Evolutionary conservation across 1,284 basidiomycete species (phyloP), one percentile per base, ranked within the genome.

Genomic region (Porodaedalea pini): DNA sequence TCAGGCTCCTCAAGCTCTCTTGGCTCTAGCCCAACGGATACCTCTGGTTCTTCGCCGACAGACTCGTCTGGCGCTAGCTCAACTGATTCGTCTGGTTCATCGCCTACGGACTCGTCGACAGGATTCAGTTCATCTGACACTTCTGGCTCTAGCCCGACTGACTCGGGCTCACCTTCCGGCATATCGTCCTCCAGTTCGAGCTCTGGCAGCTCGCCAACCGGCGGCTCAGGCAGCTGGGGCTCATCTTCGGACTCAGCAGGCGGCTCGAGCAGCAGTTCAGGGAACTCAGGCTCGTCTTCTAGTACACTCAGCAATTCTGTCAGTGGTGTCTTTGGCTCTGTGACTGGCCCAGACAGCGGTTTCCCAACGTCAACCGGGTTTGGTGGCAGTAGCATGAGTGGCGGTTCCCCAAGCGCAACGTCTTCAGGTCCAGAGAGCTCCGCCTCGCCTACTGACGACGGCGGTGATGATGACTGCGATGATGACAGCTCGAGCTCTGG

Each of bases 31-130:
- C 31, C 49, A n/a, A n/a, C 49, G 32, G 31, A 51, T 4, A 13
- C 45, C 23, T 34, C 49, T 29, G 37, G 51, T 15, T 2, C 36
- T 3, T 51, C 49, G 11, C 51, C 51, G 10, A 53, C 51, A 29
- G 51, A 43, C 23, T 43, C 51, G 6, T 49, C 47, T 10, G 21
- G 21, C 4, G 11, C 51, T 23, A 36, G 25, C 23, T 36, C 51
- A 41, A 40, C 51, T 23, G 51, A 36, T 17, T 52, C 37, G 15
- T 40, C 51, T 36, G 49, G 49, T 19, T n/a, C 21, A 27, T 41
- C 53, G 44, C 29, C 41, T 2, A 31, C 41, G 2, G 31, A 45
- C 41, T 21, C 49, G 32, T 36, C 49, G 32, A 43, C 41, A 43
- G 41, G 17, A 5, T 43, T 19, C n/a, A 19, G 41, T 43, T n/a